Evolutionary conservation across 805 yeast genomes (phyloP).

Genomic region (Lipomyces starkeyi): DNA sequence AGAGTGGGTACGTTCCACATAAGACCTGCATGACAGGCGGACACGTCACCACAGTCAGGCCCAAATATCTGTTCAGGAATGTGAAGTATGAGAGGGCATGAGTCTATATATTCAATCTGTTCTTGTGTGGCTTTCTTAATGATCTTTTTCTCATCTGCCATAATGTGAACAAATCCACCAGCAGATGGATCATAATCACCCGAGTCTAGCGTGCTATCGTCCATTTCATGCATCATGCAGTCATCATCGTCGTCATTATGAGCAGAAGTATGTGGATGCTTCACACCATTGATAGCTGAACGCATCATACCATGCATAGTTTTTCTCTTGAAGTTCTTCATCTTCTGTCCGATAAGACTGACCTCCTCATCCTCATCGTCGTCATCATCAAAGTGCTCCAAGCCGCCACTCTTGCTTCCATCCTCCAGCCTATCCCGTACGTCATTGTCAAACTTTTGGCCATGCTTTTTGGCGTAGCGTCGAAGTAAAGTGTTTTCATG

Average conservation of each 20-base stretch:
- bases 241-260: constrained; percentile 33
- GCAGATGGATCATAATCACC: constrained; percentile 33
- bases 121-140: constrained; percentile 53
- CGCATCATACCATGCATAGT: constrained; percentile 1
- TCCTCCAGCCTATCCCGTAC: constrained; percentile 34
- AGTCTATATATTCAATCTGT: constrained; percentile 65
- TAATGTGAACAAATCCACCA: constrained; percentile 33
- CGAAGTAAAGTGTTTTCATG: constrained; percentile 79
- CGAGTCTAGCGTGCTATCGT: constrained; percentile 34
- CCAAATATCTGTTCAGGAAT: constrained; percentile 59
- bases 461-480: constrained; percentile 66
- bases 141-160: constrained; percentile 38
- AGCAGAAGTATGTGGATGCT: constrained; percentile 4
- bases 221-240: constrained; percentile 34
- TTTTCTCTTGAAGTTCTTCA: constrained; percentile 5
- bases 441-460: constrained; percentile 45
- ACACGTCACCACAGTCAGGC: constrained; percentile 49
- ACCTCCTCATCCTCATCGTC: constrained; percentile 31
- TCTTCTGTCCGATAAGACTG: background rate
- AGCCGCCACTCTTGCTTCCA: constrained; percentile 40
- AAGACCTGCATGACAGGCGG: constrained; percentile 86
- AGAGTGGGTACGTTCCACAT: constrained; percentile 63
- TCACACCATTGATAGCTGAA: background rate
- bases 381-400: constrained; percentile 40
- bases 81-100: constrained; percentile 66